A percentile compares a stretch with the other conserved stretches of the same genome.
phyloP scores from a whole-genome alignment of 805 yeast genomes.

The Yamadazyma akitaensis region DNA sequence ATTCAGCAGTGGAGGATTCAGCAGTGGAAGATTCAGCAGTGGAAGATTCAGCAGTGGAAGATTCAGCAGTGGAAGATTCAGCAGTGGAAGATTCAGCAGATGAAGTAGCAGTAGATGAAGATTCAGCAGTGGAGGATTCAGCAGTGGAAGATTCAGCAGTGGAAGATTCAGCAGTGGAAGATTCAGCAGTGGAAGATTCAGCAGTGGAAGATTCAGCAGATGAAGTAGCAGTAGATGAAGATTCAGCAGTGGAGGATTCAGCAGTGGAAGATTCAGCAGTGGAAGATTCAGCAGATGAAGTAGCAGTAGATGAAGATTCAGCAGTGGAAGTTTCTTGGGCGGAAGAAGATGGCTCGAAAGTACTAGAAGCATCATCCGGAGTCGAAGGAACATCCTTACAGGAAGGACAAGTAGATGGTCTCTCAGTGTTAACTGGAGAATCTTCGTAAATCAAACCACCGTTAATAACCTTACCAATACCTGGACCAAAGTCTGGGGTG shows the following conservation, averaged over 20 bases:
- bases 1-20: constrained; percentile 4
- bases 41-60: constrained; percentile 23
- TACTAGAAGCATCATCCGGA: constrained; percentile 14
- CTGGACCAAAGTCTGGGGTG: constrained; percentile 17
- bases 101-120: background rate
- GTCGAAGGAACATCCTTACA: constrained; percentile 16
- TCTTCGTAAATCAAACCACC: constrained; percentile 19
- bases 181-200: constrained; percentile 8
- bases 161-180: too few species aligned
- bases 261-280: background rate
- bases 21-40: constrained; percentile 7
- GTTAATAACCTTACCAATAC: constrained; percentile 18
- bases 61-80: constrained; percentile 4
- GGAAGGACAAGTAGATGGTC: constrained; percentile 19
- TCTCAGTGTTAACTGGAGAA: constrained; percentile 18
- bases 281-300: background rate
- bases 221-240: background rate
- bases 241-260: background rate
- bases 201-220: background rate
- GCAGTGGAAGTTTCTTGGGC: background rate
- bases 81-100: constrained; percentile 9
- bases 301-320: background rate
- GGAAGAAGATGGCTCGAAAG: constrained; percentile 7
- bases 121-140: background rate
- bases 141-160: background rate